A percentile compares a stretch with the other conserved stretches of the same genome.
Conservation (phyloP, 2,329 filamentous ascomycete species). For the Parastagonospora avenae region DNA sequence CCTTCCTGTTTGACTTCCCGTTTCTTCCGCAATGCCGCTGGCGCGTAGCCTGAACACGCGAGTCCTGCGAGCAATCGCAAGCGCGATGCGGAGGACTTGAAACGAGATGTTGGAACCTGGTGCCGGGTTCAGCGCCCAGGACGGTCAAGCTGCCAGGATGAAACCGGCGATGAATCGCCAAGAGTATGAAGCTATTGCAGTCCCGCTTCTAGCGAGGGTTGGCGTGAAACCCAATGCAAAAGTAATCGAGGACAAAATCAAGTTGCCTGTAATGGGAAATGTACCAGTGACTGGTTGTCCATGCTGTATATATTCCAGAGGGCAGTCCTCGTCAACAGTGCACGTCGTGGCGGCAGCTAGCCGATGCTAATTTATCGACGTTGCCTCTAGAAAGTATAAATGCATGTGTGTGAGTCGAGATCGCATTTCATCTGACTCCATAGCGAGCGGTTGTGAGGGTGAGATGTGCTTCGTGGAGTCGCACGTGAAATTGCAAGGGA, state of each 20-base stretch:
- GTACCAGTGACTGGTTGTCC: not conserved
- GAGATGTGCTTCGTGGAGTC: too few relatives aligned
- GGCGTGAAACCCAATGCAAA: constrained; percentile 31
- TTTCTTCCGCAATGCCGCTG: constrained; percentile 13
- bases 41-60: constrained; percentile 9
- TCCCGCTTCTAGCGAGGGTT: constrained; percentile 24
- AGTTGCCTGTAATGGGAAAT: not conserved
- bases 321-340: too few relatives aligned
- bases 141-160: constrained; percentile 28
- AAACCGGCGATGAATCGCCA: constrained; percentile 41
- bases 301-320: too few relatives aligned
- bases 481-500: too few relatives aligned
- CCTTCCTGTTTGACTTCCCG: constrained; percentile 25
- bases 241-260: constrained; percentile 3
- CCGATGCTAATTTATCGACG: too few relatives aligned
- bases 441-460: too few relatives aligned
- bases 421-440: too few relatives aligned
- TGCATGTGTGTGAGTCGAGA: too few relatives aligned
- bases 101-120: constrained; percentile 19
- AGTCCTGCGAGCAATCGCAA: constrained; percentile 11
- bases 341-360: too few relatives aligned
- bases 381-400: too few relatives aligned
- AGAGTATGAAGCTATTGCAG: constrained; percentile 34
- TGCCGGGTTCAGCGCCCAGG: constrained; percentile 17
- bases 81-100: constrained; percentile 19